Conservation (phyloP, 331 rosid species). For the Phaseolus coccineus region DNA sequence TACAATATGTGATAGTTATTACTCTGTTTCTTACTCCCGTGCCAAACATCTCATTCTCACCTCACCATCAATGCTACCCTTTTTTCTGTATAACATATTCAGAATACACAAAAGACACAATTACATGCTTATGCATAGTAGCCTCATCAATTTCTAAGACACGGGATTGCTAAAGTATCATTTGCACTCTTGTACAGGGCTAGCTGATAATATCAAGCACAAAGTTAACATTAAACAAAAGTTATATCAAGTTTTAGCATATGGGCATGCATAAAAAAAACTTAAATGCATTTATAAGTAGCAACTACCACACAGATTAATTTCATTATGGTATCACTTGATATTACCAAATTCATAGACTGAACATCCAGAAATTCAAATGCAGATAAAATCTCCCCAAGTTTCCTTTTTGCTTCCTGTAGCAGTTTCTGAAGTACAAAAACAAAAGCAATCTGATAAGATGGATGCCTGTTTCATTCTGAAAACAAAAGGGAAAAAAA, state of each 20-base stretch:
- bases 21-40: background rate
- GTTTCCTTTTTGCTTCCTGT: slow-evolving; percentile 85
- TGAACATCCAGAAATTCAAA: slow-evolving; percentile 87
- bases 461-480: slow-evolving; percentile 32
- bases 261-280: background rate
- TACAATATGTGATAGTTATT: slow-evolving; percentile 11
- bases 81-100: slow-evolving; percentile 1
- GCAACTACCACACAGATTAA: slow-evolving; percentile 7
- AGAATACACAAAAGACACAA: slow-evolving; percentile 6
- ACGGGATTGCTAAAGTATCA: slow-evolving; percentile 8
- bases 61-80: background rate
- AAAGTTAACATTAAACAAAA: background rate
- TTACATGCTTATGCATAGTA: background rate
- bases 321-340: slow-evolving; percentile 25
- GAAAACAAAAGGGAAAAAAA: slow-evolving; percentile 29
- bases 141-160: background rate
- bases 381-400: slow-evolving; percentile 96
- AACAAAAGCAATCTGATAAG: slow-evolving; percentile 47
- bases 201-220: slow-evolving; percentile 4
- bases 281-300: slow-evolving; percentile 27
- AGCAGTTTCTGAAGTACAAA: slow-evolving; percentile 74
- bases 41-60: background rate
- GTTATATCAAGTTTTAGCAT: slow-evolving; percentile 17
- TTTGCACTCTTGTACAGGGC: background rate
- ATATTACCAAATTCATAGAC: slow-evolving; percentile 83